Evolutionary conservation across 805 yeast species (phyloP).

Genomic region (Kazachstania psychrophila): DNA sequence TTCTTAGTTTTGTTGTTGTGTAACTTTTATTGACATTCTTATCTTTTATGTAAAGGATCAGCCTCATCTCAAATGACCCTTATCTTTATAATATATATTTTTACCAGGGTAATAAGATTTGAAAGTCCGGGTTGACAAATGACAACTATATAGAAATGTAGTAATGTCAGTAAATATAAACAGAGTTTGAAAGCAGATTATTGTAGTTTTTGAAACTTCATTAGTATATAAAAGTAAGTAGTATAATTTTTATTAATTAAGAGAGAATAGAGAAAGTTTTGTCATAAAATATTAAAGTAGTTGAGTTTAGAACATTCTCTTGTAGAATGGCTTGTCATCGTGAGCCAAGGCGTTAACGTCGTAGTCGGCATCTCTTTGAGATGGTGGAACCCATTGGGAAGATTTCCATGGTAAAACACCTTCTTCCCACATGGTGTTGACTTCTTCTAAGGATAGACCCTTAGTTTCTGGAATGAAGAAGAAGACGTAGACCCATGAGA

Average conservation of each 20-base stretch:
- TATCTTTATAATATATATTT: too few relatives aligned
- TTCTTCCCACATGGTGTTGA: slow-evolving; percentile 49
- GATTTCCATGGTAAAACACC: slow-evolving; percentile 38
- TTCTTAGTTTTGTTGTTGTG: too few relatives aligned
- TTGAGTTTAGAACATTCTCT: slow-evolving; percentile 5
- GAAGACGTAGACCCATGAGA: slow-evolving; percentile 51
- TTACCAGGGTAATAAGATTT: too few relatives aligned
- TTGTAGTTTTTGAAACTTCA: background rate
- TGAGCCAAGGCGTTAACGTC: slow-evolving; percentile 20
- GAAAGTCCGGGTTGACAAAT: too few relatives aligned
- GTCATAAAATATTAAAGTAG: background rate
- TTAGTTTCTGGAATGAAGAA: slow-evolving; percentile 67
- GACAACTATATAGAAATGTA: too few relatives aligned
- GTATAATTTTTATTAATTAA: background rate
- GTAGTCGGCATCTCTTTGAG: slow-evolving; percentile 24
- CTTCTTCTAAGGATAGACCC: slow-evolving; percentile 73
- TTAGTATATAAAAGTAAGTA: background rate
- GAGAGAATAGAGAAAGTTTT: background rate
- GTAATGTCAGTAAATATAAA: too few relatives aligned
- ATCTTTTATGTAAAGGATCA: too few relatives aligned
- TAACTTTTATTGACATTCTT: too few relatives aligned
- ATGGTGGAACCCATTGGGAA: slow-evolving; percentile 40
- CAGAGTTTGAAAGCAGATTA: too few relatives aligned
- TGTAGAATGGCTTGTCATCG: slow-evolving; percentile 20
- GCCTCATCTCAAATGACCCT: too few relatives aligned